Evolutionary conservation across 257 asterid genomes (phyloP), one percentile per base, ranked within the genome.

Genomic region (Solanum etuberosum): DNA sequence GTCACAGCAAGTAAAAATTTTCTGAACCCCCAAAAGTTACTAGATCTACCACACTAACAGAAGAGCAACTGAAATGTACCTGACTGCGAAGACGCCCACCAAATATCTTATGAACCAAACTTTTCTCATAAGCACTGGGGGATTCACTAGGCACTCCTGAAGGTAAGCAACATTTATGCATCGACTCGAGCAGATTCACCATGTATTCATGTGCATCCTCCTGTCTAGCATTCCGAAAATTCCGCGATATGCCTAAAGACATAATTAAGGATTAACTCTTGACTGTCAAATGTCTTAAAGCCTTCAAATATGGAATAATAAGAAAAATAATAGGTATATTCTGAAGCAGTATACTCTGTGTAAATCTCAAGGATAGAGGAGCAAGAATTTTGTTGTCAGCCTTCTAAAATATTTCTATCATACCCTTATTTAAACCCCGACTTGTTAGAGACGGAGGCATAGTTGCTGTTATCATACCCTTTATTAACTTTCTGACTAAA

Each of bases 201-300:
- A 97, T 97, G 90, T 97, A 97, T 88, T 97, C 99, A 68, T 97
- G 99, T 15, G 99, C 99, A 90, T 97, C 99, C 91, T 97, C 99
- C 91, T 97, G 99, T 87, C 98, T 93, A 14, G 97, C 92, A 90
- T 91, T 97, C 81, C 99, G 92, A 88, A 97, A 97, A 92, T 86
- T 97, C 81, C 99, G 93, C 16, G 99, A 95, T 94, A 97, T 93
- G 90, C 98, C 99, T 95, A 91, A 85, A 42, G 14, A 54, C 46
- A 57, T 85, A 78, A 81, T 95, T 72, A 96, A 96, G 94, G 93
- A 90, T 88, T 86, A 81, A 48, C 46, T 3, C 3, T 48, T 48
- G 43, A 29, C 20, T 48, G 35, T 88, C 88, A 87, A 27, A 71
- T 87, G 40, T 80, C 51, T 13, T 88, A 70, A 27, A 83, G 85